A percentile compares a stretch with the other conserved stretches of the same genome.
Evolutionary conservation across 179 eudicot species (phyloP).

Genomic region (Silene noctiflora): DNA sequence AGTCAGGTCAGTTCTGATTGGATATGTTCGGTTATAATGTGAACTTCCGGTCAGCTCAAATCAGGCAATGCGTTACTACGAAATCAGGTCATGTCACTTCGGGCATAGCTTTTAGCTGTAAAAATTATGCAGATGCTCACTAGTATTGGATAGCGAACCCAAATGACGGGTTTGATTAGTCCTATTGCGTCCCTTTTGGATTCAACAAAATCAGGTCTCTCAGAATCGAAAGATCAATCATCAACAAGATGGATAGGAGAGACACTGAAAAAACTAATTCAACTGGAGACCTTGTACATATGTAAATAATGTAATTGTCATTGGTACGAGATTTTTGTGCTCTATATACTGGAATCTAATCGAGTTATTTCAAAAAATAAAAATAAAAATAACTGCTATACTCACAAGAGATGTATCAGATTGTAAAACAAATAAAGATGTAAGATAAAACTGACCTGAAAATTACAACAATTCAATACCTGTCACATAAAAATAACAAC

Average conservation of each 20-base stretch:
- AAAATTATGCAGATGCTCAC: background rate
- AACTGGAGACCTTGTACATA: background rate
- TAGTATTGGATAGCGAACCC: background rate
- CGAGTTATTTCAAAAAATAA: background rate
- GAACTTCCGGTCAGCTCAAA: too few relatives aligned
- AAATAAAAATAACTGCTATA: background rate
- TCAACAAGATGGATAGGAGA: background rate
- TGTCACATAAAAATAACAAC: background rate
- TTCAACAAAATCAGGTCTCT: background rate
- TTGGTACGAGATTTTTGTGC: background rate
- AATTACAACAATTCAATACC: background rate
- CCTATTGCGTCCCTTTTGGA: background rate
- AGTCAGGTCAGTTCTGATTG: too few relatives aligned
- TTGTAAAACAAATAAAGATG: background rate
- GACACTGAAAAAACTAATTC: background rate
- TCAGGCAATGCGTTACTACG: too few relatives aligned
- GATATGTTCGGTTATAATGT: too few relatives aligned
- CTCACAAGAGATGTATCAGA: background rate
- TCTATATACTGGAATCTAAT: background rate
- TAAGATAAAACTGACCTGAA: background rate
- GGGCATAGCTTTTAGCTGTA: too few relatives aligned
- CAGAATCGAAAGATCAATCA: background rate
- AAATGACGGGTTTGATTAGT: background rate
- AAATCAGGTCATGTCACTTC: background rate
- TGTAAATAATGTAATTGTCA: background rate